These are phyloP conservation scores for Stagonosporopsis chrysanthemi DNA, from an alignment of 2,329 filamentous ascomycete genomes.

Conservation along the genomic window DNA sequence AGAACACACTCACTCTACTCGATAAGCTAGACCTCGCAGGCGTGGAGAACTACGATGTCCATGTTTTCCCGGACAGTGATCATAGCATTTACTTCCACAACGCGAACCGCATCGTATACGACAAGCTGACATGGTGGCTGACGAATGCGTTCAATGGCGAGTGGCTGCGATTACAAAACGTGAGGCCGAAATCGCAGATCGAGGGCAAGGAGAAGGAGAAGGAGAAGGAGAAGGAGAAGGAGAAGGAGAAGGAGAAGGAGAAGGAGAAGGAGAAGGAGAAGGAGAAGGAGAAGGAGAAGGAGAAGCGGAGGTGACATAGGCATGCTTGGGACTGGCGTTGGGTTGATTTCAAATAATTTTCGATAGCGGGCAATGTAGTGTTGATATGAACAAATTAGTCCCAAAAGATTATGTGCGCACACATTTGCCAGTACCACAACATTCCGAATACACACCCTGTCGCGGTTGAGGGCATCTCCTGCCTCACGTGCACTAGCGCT, in stretches of 20 bases:
- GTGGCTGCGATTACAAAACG: constrained; percentile 71
- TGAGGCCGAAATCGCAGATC: constrained; percentile 54
- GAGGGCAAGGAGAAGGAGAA: too few relatives aligned
- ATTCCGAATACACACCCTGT: too few relatives aligned
- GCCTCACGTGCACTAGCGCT: too few relatives aligned
- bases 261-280: too few relatives aligned
- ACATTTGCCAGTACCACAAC: background rate
- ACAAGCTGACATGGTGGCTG: constrained; percentile 89
- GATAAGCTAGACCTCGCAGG: constrained; percentile 83
- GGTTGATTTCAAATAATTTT: background rate
- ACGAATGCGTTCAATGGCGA: constrained; percentile 98
- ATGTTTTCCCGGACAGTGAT: constrained; percentile 95
- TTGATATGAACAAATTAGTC: background rate
- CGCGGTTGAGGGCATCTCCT: too few relatives aligned
- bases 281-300: too few relatives aligned
- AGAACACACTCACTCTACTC: constrained; percentile 87
- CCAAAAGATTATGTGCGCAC: background rate
- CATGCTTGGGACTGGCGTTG: background rate
- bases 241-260: too few relatives aligned
- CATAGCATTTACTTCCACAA: constrained; percentile 96
- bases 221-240: too few relatives aligned
- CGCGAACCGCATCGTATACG: constrained; percentile 88
- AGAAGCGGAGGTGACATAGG: constrained; percentile 11
- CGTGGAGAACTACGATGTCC: constrained; percentile 94
- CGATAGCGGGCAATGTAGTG: background rate